These are phyloP conservation scores for Ceratocystis eucalypticola DNA, from an alignment of 2,329 filamentous ascomycete species.

Conservation along the genomic window DNA sequence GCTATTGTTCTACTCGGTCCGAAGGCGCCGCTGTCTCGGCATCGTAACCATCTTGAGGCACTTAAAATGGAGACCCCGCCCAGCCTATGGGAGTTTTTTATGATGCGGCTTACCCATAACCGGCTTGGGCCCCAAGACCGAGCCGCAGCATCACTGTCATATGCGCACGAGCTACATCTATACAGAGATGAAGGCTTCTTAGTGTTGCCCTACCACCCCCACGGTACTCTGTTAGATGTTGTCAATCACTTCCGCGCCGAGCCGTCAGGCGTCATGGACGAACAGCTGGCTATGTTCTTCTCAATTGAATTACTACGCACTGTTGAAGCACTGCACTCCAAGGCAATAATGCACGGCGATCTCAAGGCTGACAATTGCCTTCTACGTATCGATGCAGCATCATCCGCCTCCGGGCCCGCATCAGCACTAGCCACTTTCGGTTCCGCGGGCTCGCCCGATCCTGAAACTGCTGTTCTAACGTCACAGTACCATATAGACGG, in stretches of 20 bases:
- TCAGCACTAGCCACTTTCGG: background rate
- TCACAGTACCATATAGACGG: conserved; percentile 61
- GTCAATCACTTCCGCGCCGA: conserved; percentile 75
- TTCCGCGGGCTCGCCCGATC: background rate
- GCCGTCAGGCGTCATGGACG: conserved; percentile 65
- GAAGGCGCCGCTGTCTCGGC: conserved; percentile 42
- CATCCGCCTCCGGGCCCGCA: conserved; percentile 22
- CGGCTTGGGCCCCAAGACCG: conserved; percentile 61
- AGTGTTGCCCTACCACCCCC: conserved; percentile 71
- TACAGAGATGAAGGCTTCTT: conserved; percentile 85
- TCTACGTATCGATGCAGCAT: conserved; percentile 54
- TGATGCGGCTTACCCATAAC: conserved; percentile 69
- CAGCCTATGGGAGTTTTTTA: conserved; percentile 89
- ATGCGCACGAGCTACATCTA: conserved; percentile 80
- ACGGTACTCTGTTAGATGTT: conserved; percentile 88
- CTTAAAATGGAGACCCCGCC: conserved; percentile 91
- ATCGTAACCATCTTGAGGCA: conserved; percentile 57
- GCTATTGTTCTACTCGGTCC: conserved; percentile 41
- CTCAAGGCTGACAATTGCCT: conserved; percentile 94
- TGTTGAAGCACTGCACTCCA: conserved; percentile 70
- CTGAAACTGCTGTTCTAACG: conserved; percentile 31
- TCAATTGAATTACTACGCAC: conserved; percentile 81
- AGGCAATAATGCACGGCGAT: conserved; percentile 76
- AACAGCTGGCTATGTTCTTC: conserved; percentile 89
- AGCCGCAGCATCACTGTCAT: conserved; percentile 62